Base-by-base conservation (phyloP, 352 stramenopile genomes). In the Phytophthora constricta region DNA sequence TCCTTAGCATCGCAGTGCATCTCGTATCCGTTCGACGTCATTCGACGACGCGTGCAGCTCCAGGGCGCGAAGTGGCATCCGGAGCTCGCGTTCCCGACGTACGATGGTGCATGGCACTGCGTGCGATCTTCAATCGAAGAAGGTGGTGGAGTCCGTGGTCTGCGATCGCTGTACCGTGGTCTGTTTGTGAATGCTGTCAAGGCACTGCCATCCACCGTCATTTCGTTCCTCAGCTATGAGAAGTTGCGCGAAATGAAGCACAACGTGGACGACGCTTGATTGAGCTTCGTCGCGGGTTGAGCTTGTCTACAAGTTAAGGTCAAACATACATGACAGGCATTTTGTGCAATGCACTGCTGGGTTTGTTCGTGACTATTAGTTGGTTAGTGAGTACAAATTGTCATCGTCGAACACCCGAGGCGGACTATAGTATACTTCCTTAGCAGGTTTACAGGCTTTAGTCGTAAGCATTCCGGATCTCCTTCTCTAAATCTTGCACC, bases 191-290 rank as follows among this genome's bases (percentile, higher is more conserved):
- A 95, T 68, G 73, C 62, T 4, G 68, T 93, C 48, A 91, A 92
- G 61, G 80, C 82, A 20, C 45, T 93, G 49, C 87, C 87, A 25
- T 84, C 84, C 14, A 85, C 84, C 0, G 64, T 92, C 3, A 89
- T 95, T 53, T 91, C 87, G 43, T 94, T 94, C 64, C 66, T 92
- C 27, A 91, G 72, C 59, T 95, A 92, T 58, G 87, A 95, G 56
- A 91, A 91, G 70, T 72, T 92, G 55, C 80, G 83, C 19, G 77
- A 87, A 54, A 71, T 87, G 53, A 77, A 85, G 28, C 57, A 72
- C 19, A 62, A 49, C 11, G 67, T 47, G 26, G 75, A 87, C n/a
- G 77, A 77, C 26, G 70, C 59, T 10, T 79, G 70, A 60, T 23
- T 39, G 26, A 54, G 17, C 41, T 47, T n/a, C n/a, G n/a, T n/a